Conservation (phyloP, 179 eudicot species). For the Spergularia azorica region DNA sequence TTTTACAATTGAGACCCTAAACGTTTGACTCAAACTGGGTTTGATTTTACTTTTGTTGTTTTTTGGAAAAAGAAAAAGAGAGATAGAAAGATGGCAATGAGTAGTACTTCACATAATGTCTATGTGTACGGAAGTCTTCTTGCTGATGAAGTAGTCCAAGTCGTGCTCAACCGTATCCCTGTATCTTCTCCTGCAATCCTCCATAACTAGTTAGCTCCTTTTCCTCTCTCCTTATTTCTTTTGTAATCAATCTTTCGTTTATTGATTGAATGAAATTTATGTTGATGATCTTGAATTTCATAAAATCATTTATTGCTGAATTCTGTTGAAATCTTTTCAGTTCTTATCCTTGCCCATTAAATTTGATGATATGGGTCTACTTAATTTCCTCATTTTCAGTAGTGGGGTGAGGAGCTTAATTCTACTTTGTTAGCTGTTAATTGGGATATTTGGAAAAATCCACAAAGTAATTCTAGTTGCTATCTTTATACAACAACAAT, state of each 20-base stretch:
- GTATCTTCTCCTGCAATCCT: slow-evolving; percentile 63
- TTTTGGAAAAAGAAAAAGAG: no score
- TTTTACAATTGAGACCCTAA: no score
- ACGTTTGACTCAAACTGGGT: no score
- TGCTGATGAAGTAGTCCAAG: slow-evolving; percentile 75
- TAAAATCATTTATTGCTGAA: neutral
- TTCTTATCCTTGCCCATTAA: neutral
- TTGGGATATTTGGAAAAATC: no score
- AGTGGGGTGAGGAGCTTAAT: no score
- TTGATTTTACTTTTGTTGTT: no score
- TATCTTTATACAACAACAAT: no score
- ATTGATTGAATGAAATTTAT: neutral
- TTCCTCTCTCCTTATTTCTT: slow-evolving; percentile 5
- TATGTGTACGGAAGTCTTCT: slow-evolving; percentile 89
- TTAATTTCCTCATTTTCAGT: no score
- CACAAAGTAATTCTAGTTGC: no score
- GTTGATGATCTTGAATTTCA: neutral
- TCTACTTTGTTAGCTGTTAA: no score
- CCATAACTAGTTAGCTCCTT: slow-evolving; percentile 51
- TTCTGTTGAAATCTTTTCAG: slow-evolving; percentile 1
- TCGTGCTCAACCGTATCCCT: slow-evolving; percentile 66
- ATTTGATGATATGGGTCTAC: no score
- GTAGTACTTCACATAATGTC: slow-evolving; percentile 39
- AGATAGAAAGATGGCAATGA: slow-evolving; percentile 16
- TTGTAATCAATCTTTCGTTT: neutral